phyloP scores from a whole-genome alignment of 2,329 filamentous ascomycete genomes.

The Hymenoscyphus albidus region DNA sequence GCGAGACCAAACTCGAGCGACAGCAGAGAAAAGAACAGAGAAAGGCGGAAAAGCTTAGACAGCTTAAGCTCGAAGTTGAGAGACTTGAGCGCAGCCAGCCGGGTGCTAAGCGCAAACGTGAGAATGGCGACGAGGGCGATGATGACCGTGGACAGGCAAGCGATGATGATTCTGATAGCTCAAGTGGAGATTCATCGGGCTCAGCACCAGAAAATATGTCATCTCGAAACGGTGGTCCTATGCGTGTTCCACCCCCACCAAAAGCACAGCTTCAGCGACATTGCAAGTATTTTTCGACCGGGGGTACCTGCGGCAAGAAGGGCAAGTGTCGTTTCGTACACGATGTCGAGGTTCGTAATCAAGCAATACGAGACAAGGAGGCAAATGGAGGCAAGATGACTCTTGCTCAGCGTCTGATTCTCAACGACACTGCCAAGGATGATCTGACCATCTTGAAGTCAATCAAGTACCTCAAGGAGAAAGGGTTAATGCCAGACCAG shows the following conservation, averaged over 20 bases:
- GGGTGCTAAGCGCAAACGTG: conserved; percentile 64
- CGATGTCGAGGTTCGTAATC: conserved; percentile 59
- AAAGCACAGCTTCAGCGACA: conserved; percentile 61
- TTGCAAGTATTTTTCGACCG: conserved; percentile 69
- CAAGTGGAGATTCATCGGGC: conserved; percentile 41
- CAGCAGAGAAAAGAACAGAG: conserved; percentile 50
- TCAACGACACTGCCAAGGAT: conserved; percentile 67
- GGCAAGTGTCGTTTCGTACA: conserved; percentile 72
- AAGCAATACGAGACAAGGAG: conserved; percentile 60
- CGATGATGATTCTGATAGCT: conserved; percentile 30
- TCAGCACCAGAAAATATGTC: conserved; percentile 57
- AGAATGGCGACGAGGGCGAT: conserved; percentile 63
- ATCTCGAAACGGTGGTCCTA: conserved; percentile 38
- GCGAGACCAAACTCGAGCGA: conserved; percentile 47
- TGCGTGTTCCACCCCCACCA: conserved; percentile 42
- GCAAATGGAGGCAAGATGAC: conserved; percentile 63
- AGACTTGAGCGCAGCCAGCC: conserved; percentile 59
- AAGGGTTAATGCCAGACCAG: conserved; percentile 35
- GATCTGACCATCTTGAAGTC: conserved; percentile 63
- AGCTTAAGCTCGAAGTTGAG: conserved; percentile 59
- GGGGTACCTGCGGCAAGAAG: conserved; percentile 67
- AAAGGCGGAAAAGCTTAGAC: conserved; percentile 59
- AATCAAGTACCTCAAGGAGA: conserved; percentile 60
- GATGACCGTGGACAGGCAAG: conserved; percentile 46
- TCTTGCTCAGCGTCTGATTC: conserved; percentile 59